Evolutionary conservation across 495 filamentous ascomycete genomes (phyloP), one percentile per base, ranked within the genome.

Genomic region (Aspergillus panamensis): DNA sequence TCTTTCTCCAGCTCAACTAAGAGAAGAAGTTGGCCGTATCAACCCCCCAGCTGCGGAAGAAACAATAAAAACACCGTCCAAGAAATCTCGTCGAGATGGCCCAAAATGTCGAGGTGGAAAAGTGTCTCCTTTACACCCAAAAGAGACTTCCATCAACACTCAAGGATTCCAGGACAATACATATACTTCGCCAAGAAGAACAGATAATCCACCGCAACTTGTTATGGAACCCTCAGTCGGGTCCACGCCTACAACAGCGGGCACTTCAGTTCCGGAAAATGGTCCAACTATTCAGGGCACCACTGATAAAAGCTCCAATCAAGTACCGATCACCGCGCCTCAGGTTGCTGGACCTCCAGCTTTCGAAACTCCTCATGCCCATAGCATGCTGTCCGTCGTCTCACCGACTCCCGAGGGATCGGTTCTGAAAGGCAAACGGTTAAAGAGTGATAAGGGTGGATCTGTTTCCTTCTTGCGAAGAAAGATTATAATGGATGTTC

Each of bases 401-500:
- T 33, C 43, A 12, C 48, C 45, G 13, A 51, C 56, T 13, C 30
- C 55, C 19, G 47, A 54, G 42, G 31, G 32, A 5, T 35, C 49
- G 39, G 13, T 13, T 12, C 25, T 3, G n/a, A 53, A 14, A 37
- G 39, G 4, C 21, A 59, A 37, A 7, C 45, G 47, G 10, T 55
- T 44, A n/a, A 62, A 49, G 32, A 13, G 45, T 6, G 66, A 71
- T 8, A 66, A 67, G 53, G 70, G 75, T 20, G 82, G 83, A 19
- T 78, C 77, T 6, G 66, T 82, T 20, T 72, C 68, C 9, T 55
- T 77, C 39, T 61, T 80, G 40, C 77, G 85, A 7, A 80, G 78
- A 40, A 82, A 83, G 19, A 86, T 92, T 39, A 77, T 96, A 42
- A 73, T 87, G 60, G 82, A 89, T 44, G 74, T 96, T 30, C 66